Evolutionary conservation across 169 alveolate species (phyloP), one percentile per base, ranked within the genome.

Genomic region (Plasmodium blacklocki): DNA sequence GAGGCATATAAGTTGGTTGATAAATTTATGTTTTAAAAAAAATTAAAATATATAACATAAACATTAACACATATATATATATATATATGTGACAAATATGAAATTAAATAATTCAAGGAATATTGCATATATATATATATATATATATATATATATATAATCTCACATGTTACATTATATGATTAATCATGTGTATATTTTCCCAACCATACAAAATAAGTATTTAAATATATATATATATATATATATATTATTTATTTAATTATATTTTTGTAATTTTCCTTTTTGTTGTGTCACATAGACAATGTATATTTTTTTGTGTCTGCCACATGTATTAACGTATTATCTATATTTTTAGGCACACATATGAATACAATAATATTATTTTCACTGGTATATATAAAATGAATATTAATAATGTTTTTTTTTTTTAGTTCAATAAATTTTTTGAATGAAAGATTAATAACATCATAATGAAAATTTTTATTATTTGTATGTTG

Each of bases 1-100:
- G 91, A 83, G 18, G 18, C 91, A 4, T 83, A 83, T 75, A 52
- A 47, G 29, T 26, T 83, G 19, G 91, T 83, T 26, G 91, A 83
- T 39, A 54, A 50, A 12, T 14, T 68, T 50, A 18, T 83, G 12
- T 7, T 67, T 26, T 78, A 59, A 47, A 39, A 45, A 67, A 21
- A 66, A 15, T 11, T 3, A 47, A 47, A 49, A 7, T 2, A 50
- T n/a, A 49, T 15, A 23, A 70, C 9, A 70, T 7, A 15, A 52
- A n/a, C 4, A 26, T 2, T 2, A 21, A 18, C 18, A 21, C 12
- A n/a, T 43, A 6, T 32, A 32, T 26, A 26, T 26, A 26, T 26
- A 26, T 26, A 26, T 26, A 26, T 26, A 26, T 26, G n/a, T 26
- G n/a, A n/a, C n/a, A n/a, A n/a, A n/a, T n/a, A n/a, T n/a, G n/a